phyloP scores from a whole-genome alignment of 306 rosid species.

The Trifolium repens region DNA sequence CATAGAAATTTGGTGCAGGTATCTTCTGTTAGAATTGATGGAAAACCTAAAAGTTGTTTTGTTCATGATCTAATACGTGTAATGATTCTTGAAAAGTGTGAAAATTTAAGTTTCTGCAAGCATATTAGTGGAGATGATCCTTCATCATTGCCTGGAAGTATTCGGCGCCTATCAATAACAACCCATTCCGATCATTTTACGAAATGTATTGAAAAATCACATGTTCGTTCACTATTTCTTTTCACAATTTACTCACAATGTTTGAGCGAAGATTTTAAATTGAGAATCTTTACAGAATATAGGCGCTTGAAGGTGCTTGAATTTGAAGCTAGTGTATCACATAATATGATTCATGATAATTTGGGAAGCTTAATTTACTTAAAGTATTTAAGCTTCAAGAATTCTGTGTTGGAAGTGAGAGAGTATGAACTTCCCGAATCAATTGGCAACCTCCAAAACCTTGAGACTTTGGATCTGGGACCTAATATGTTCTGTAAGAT shows the following conservation, averaged over 20 bases:
- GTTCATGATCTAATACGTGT: background rate
- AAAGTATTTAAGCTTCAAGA: background rate
- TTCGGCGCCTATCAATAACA: background rate
- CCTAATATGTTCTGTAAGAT: accelerated
- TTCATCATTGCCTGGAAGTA: background rate
- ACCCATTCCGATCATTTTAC: background rate
- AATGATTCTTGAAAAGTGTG: background rate
- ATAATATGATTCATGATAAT: background rate
- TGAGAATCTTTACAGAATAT: no score
- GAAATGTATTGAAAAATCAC: background rate
- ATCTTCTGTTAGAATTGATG: background rate
- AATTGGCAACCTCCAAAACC: background rate
- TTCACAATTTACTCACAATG: background rate
- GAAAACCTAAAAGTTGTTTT: background rate
- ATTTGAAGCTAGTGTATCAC: accelerated
- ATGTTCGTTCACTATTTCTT: background rate
- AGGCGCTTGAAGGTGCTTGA: background rate
- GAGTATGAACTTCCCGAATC: background rate
- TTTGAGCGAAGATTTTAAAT: no score
- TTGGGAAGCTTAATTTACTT: background rate
- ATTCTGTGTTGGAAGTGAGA: accelerated
- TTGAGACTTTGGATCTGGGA: constrained; percentile 22
- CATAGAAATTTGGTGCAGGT: background rate
- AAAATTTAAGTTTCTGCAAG: background rate
- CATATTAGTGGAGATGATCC: no score